Conservation (phyloP, 805 yeast genomes). For the Torulaspora indica region DNA sequence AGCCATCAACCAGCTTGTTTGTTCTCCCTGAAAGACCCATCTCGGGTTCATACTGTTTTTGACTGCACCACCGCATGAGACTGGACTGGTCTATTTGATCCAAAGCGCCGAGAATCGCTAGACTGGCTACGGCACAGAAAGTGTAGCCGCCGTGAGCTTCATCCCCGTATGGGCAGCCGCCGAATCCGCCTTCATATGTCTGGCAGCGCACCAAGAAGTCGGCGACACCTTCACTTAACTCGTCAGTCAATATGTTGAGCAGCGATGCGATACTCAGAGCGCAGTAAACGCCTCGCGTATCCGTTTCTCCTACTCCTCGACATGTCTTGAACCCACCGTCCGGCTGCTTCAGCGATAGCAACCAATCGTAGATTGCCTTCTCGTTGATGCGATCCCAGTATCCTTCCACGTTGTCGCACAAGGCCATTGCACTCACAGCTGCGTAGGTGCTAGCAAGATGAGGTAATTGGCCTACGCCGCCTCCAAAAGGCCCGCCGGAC, state of each 20-base stretch:
- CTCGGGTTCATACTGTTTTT: conserved; percentile 67
- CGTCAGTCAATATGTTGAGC: conserved; percentile 57
- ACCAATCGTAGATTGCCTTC: conserved; percentile 53
- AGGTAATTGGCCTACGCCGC: conserved; percentile 76
- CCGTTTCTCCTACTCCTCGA: conserved; percentile 63
- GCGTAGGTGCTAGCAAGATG: conserved; percentile 87
- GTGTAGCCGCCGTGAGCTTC: conserved; percentile 99
- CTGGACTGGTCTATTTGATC: conserved; percentile 44
- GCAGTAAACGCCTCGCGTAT: conserved; percentile 82
- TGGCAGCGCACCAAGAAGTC: conserved; percentile 70
- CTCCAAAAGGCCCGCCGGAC: conserved; percentile 69
- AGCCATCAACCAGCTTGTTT: conserved; percentile 91
- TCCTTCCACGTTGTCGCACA: conserved; percentile 42
- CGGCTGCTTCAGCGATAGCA: conserved; percentile 52
- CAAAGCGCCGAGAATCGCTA: conserved; percentile 45
- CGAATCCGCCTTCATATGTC: conserved; percentile 93
- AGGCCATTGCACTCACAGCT: conserved; percentile 56
- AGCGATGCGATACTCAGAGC: conserved; percentile 69
- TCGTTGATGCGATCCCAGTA: conserved; percentile 46
- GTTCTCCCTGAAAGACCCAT: conserved; percentile 89
- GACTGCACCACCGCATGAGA: conserved; percentile 61
- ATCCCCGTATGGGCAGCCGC: conserved; percentile 64
- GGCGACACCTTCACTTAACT: conserved; percentile 47
- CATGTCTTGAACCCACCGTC: conserved; percentile 65
- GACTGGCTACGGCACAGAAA: conserved; percentile 75